These are phyloP conservation scores for Stachybotrys echinatus DNA, from an alignment of 2,329 filamentous ascomycete species.

Conservation along the genomic window DNA sequence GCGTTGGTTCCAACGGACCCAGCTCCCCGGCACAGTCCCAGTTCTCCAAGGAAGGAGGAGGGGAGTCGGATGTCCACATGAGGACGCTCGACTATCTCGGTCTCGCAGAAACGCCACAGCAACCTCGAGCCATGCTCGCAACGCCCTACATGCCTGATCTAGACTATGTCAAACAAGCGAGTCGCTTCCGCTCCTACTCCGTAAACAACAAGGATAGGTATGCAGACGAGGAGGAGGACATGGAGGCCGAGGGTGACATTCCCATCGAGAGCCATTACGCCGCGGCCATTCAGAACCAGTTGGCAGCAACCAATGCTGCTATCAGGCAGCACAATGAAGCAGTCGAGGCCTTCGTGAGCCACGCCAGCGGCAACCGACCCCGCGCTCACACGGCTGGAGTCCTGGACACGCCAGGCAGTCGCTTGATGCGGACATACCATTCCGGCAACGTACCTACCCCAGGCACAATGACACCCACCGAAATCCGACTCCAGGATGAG, in stretches of 20 bases:
- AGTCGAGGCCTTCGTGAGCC: slow-evolving; percentile 85
- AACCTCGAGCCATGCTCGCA: slow-evolving; percentile 66
- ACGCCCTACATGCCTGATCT: slow-evolving; percentile 72
- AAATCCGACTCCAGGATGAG: slow-evolving; percentile 69
- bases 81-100: slow-evolving; percentile 94
- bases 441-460: slow-evolving; percentile 67
- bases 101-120: slow-evolving; percentile 87
- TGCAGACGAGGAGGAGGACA: slow-evolving; percentile 80
- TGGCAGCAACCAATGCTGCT: slow-evolving; percentile 59
- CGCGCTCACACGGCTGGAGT: slow-evolving; percentile 89
- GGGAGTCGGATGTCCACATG: slow-evolving; percentile 81
- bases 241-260: slow-evolving; percentile 44
- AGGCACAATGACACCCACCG: slow-evolving; percentile 68
- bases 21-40: slow-evolving; percentile 82
- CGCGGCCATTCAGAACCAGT: no score
- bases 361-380: slow-evolving; percentile 75
- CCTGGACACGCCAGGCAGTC: slow-evolving; percentile 68
- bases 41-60: slow-evolving; percentile 78
- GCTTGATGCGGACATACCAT: slow-evolving; percentile 66
- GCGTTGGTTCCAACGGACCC: slow-evolving; percentile 84
- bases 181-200: slow-evolving; percentile 92
- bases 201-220: slow-evolving; percentile 99
- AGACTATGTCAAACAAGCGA: slow-evolving; percentile 71
- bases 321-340: slow-evolving; percentile 91
- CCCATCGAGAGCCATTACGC: slow-evolving; percentile 50